phyloP scores from a whole-genome alignment of 2,329 filamentous ascomycete genomes.

The Cordyceps pruinosa region DNA sequence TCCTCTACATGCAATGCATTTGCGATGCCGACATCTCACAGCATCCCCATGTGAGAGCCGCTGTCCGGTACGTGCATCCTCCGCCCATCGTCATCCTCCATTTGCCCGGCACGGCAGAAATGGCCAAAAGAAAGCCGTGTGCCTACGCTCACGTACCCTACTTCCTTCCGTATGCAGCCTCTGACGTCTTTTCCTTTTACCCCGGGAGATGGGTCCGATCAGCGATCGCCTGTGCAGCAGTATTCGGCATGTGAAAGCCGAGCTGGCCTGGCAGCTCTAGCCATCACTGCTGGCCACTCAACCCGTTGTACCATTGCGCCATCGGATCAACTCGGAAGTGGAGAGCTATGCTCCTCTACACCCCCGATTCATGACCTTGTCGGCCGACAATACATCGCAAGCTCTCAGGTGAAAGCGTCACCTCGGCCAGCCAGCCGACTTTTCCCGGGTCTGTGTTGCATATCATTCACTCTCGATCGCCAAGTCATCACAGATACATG shows the following conservation, averaged over 20 bases:
- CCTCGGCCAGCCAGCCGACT: background rate
- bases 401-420: background rate
- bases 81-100: background rate
- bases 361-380: background rate
- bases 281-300: background rate
- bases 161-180: background rate
- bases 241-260: background rate
- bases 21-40: too few relatives aligned
- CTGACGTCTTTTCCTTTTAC: background rate
- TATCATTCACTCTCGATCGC: background rate
- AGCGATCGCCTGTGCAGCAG: background rate
- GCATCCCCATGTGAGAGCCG: background rate
- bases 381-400: background rate
- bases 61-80: background rate
- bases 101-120: background rate
- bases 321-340: constrained; percentile 8
- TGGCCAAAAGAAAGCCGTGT: background rate
- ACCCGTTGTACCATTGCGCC: background rate
- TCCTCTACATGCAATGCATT: too few relatives aligned
- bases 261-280: too few relatives aligned
- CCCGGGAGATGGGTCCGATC: background rate
- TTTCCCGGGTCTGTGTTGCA: background rate
- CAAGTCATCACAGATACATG: background rate
- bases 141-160: background rate
- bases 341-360: background rate